Conservation (phyloP, 1,284 basidiomycete genomes). For the Microbotryum scabiosae region DNA sequence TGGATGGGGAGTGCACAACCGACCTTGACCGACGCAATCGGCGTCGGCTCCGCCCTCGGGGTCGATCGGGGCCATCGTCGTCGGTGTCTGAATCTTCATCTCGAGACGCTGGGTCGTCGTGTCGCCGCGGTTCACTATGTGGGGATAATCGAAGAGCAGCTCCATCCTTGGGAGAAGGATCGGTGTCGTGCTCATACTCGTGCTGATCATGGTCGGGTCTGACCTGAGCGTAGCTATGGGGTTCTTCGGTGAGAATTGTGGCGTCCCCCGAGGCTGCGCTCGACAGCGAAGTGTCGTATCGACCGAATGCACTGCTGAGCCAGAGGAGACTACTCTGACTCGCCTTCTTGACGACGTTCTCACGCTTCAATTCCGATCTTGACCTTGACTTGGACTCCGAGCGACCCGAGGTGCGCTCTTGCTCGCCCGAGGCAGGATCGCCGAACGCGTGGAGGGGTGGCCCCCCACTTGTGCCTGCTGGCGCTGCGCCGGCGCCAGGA, state of each 20-base stretch:
- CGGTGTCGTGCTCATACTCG: slow-evolving; percentile 7
- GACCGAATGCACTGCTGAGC: no score
- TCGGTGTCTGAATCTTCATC: not conserved
- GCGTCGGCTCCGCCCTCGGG: not conserved
- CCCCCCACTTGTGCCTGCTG: no score
- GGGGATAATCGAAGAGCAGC: not conserved
- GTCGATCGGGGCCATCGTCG: not conserved
- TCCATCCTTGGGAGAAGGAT: not conserved
- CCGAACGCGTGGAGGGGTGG: not conserved
- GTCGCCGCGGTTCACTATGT: not conserved
- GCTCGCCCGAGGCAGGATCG: not conserved
- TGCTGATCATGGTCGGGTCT: not conserved
- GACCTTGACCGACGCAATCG: not conserved
- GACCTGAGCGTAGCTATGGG: not conserved
- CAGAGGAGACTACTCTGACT: not conserved
- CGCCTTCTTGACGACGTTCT: not conserved
- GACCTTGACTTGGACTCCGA: not conserved
- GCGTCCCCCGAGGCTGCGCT: no score
- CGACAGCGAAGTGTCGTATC: no score
- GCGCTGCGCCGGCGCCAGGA: no score
- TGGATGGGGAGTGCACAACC: not conserved
- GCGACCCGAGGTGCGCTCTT: not conserved
- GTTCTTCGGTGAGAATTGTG: no score
- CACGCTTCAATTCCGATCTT: not conserved
- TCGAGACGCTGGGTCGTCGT: not conserved